Conservation (phyloP, 257 asterid genomes). For the Pogostemon cablin region DNA sequence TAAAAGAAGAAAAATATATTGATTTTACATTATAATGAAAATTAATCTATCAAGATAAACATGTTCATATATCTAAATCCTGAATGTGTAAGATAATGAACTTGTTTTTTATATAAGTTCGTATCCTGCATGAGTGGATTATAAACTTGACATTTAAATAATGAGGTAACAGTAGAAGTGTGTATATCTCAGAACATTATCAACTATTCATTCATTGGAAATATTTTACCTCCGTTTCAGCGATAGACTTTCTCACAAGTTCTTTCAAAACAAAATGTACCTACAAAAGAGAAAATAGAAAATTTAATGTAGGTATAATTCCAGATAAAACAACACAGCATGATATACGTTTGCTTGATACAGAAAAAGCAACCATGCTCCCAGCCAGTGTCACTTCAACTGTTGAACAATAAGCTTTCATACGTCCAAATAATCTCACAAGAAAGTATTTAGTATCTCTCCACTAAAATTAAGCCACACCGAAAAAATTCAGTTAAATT, state of each 20-base stretch:
- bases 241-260: conserved; percentile 88
- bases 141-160: conserved; percentile 15
- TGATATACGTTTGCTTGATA: neutral
- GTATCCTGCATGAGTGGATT: neutral
- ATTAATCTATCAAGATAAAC: neutral
- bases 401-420: neutral
- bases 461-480: neutral
- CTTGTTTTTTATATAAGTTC: neutral
- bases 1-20: neutral
- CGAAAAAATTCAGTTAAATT: neutral
- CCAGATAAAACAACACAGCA: conserved; percentile 1
- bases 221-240: conserved; percentile 73
- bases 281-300: conserved; percentile 41
- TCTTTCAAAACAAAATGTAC: conserved; percentile 88
- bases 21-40: neutral
- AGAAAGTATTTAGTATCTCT: conserved; percentile 1
- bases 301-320: conserved; percentile 22
- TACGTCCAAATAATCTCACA: conserved; percentile 8
- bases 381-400: neutral
- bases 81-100: neutral
- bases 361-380: neutral
- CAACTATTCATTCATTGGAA: conserved; percentile 16
- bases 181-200: conserved; percentile 14
- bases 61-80: neutral
- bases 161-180: neutral